Base-by-base conservation (phyloP, 768 basidiomycete genomes). In the Guyanaporus albipodus region DNA sequence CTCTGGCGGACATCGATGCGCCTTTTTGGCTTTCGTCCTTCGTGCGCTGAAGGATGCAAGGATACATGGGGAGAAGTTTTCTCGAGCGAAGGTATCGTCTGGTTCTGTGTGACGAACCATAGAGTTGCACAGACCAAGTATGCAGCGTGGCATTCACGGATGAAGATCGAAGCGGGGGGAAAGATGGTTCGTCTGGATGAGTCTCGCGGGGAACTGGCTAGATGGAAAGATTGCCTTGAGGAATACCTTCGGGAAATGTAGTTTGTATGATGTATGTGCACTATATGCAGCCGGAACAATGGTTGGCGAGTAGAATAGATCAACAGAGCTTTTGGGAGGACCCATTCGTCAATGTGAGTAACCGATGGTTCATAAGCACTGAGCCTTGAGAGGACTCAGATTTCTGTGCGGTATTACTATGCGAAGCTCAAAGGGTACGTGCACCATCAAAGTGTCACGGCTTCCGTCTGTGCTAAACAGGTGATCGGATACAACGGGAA, bases 171-270 rank as follows among this genome's bases (percentile, higher is more conserved):
- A 10, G 29, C 43, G 0, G 73, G 72, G 8, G 63, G 56, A 18
- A 66, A 67, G 35, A 78, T 79, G 78, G 61, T 69, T 24, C 67
- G 77, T 40, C 53, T 82, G 22, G 74, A 78, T 2, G 80, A 80
- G 11, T 81, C 76, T 70, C 72, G 74, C 8, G 52, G 54, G 1
- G 73, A 76, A 33, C 50, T 75, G 42, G 60, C 54, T 14, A 49
- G 33, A 7, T 82, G 80, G 79, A 64, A 54, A 42, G 48, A 32
- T 8, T 8, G 14, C 2, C 35, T 64, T 1, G 59, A 61, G 19
- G 31, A 34, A 26, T 32, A 44, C 33, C 15, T 52, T 36, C 41
- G 26, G 23, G 15, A 33, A 27, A 28, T n/a, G 21, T 61, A 58
- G 37, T 34, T 38, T 40, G 10, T 29, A 11, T 31, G 11, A 3